A percentile compares a stretch with the other conserved stretches of the same genome.
phyloP scores from a whole-genome alignment of 805 yeast genomes.

The Candida quercuum region DNA sequence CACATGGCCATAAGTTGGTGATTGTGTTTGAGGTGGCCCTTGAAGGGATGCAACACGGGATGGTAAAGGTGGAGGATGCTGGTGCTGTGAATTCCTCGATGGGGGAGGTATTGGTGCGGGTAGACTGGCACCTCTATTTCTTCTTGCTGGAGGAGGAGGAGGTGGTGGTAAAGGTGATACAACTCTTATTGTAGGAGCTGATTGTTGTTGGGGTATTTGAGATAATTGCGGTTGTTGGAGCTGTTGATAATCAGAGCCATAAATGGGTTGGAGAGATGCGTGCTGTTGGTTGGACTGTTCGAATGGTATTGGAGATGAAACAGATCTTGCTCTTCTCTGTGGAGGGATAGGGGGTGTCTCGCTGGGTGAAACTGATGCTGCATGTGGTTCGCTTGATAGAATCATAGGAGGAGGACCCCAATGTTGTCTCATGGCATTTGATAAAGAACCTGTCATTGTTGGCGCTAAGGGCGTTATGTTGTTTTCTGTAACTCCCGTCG shows the following conservation, averaged over 20 bases:
- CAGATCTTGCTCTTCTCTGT: conserved; percentile 15
- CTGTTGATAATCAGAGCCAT: conserved; percentile 10
- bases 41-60: conserved; percentile 13
- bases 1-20: conserved; percentile 9
- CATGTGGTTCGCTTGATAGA: conserved; percentile 1
- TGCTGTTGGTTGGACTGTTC: conserved; percentile 10
- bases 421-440: conserved; percentile 13
- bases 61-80: conserved; percentile 16
- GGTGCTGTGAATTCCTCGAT: conserved; percentile 3
- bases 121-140: conserved; percentile 26
- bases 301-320: conserved; percentile 19
- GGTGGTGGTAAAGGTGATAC: conserved; percentile 31
- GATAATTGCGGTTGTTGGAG: conserved; percentile 13
- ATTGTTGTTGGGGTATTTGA: conserved; percentile 6
- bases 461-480: conserved; percentile 29
- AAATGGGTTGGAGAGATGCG: neutral
- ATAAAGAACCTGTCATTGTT: conserved; percentile 36
- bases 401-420: neutral
- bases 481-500: conserved; percentile 6
- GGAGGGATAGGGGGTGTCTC: conserved; percentile 13
- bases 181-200: conserved; percentile 5
- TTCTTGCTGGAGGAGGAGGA: conserved; percentile 33
- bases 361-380: conserved; percentile 8
- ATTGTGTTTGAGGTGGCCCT: neutral
- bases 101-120: conserved; percentile 18